A percentile compares a stretch with the other conserved stretches of the same genome.
These are phyloP conservation scores for Tuber aestivum DNA, from an alignment of 495 filamentous ascomycete genomes.

Conservation along the genomic window DNA sequence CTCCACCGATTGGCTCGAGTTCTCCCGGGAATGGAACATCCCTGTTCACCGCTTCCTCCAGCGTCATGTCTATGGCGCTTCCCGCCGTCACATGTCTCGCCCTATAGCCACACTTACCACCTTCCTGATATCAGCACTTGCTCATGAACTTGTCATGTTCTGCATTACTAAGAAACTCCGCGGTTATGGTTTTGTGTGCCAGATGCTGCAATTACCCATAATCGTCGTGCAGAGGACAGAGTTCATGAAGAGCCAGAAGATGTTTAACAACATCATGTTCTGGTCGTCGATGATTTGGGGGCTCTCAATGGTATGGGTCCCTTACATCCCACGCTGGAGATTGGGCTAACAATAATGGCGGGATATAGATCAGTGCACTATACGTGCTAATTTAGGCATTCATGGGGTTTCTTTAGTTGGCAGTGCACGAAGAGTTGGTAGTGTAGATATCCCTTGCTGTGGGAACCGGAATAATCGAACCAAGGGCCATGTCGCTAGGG, in stretches of 20 bases:
- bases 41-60: slow-evolving; percentile 97
- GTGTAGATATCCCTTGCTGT: not conserved
- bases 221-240: slow-evolving; percentile 78
- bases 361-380: slow-evolving; percentile 52
- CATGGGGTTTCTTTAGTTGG: not conserved
- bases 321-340: not conserved
- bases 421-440: not conserved
- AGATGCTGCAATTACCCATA: slow-evolving; percentile 95
- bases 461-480: not conserved
- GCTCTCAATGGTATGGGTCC: slow-evolving; percentile 65
- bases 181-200: slow-evolving; percentile 85
- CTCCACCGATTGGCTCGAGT: slow-evolving; percentile 84
- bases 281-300: slow-evolving; percentile 95
- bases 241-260: slow-evolving; percentile 64
- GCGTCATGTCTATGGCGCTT: slow-evolving; percentile 85
- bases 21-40: slow-evolving; percentile 95
- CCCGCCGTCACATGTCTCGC: slow-evolving; percentile 65
- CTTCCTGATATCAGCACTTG: slow-evolving; percentile 80
- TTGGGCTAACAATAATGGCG: slow-evolving; percentile 17
- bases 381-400: slow-evolving; percentile 51
- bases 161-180: slow-evolving; percentile 96
- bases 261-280: slow-evolving; percentile 87
- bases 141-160: slow-evolving; percentile 93
- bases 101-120: slow-evolving; percentile 81
- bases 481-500: not conserved